Percentiles rank a stretch among this genome's conserved stretches.
phyloP scores from a whole-genome alignment of 2,329 filamentous ascomycete genomes.

The Fusarium sp. region DNA sequence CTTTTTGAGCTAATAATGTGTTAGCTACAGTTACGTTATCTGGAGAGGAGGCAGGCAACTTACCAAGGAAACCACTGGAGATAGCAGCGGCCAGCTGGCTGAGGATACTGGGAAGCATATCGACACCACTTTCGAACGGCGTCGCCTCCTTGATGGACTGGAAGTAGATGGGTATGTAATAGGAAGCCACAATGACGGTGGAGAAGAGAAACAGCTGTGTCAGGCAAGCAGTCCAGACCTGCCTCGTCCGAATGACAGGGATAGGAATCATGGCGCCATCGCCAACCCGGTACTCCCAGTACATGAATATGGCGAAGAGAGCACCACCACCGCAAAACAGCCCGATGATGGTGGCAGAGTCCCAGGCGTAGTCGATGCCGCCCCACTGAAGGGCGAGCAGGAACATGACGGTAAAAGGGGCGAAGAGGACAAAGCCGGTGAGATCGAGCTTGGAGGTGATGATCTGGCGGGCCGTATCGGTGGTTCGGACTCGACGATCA shows the following conservation, averaged over 20 bases:
- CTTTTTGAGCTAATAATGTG: conserved; percentile 33
- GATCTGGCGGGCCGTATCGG: conserved; percentile 27
- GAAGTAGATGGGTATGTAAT: conserved; percentile 65
- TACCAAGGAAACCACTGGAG: conserved; percentile 38
- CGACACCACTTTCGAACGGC: conserved; percentile 45
- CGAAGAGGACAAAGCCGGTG: conserved; percentile 56
- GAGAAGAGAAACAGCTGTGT: conserved; percentile 58
- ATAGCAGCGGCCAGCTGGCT: conserved; percentile 41
- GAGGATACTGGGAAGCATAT: conserved; percentile 46
- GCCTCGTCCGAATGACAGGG: conserved; percentile 56
- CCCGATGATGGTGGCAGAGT: conserved; percentile 56
- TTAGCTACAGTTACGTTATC: conserved; percentile 6
- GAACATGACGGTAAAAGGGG: conserved; percentile 60
- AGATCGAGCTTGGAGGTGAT: conserved; percentile 55
- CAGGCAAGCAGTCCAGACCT: conserved; percentile 56
- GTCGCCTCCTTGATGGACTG: conserved; percentile 56
- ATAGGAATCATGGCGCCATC: conserved; percentile 63
- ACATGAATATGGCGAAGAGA: conserved; percentile 56
- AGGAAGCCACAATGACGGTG: conserved; percentile 58
- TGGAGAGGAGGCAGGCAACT: neutral
- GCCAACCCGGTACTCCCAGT: conserved; percentile 57
- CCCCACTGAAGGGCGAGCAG: conserved; percentile 67
- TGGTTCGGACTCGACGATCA: conserved; percentile 40
- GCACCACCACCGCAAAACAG: conserved; percentile 57
- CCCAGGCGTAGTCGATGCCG: conserved; percentile 60